These are phyloP conservation scores for Umbelopsis sp. DNA, from an alignment of 371 early-diverging fungal species.

Conservation along the genomic window DNA sequence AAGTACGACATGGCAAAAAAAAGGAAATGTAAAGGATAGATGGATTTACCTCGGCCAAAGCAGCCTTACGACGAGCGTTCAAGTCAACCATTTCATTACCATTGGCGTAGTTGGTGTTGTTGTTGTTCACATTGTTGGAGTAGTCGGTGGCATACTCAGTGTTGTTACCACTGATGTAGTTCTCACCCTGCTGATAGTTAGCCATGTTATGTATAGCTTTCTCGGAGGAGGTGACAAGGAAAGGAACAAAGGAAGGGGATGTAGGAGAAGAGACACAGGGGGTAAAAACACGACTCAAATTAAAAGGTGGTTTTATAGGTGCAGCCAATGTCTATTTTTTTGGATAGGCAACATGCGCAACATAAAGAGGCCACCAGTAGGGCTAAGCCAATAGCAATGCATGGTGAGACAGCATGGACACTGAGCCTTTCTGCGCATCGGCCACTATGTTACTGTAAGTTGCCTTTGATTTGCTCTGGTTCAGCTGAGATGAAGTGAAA, in stretches of 20 bases:
- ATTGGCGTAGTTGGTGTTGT: background rate
- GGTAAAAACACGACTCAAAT: too few species aligned
- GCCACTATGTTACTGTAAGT: background rate
- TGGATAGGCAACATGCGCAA: too few species aligned
- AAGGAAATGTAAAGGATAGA: too few species aligned
- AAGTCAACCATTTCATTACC: constrained; percentile 13
- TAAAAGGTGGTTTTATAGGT: too few species aligned
- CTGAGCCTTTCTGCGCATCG: background rate
- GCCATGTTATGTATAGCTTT: background rate
- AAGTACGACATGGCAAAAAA: background rate
- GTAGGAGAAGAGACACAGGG: too few species aligned
- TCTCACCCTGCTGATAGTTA: background rate
- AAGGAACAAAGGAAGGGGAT: too few species aligned
- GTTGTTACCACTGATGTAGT: background rate
- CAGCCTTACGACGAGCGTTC: constrained; percentile 7
- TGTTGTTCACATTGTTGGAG: background rate
- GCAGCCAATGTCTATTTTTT: too few species aligned
- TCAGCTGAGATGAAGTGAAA: background rate
- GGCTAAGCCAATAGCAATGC: background rate
- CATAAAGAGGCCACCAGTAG: too few species aligned
- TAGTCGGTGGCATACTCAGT: background rate
- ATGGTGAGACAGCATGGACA: background rate
- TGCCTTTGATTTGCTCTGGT: background rate
- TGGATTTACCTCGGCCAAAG: constrained; percentile 10
- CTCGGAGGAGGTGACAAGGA: too few species aligned